These are phyloP conservation scores for Penicillium nucicola DNA, from an alignment of 495 filamentous ascomycete species.

Conservation along the genomic window DNA sequence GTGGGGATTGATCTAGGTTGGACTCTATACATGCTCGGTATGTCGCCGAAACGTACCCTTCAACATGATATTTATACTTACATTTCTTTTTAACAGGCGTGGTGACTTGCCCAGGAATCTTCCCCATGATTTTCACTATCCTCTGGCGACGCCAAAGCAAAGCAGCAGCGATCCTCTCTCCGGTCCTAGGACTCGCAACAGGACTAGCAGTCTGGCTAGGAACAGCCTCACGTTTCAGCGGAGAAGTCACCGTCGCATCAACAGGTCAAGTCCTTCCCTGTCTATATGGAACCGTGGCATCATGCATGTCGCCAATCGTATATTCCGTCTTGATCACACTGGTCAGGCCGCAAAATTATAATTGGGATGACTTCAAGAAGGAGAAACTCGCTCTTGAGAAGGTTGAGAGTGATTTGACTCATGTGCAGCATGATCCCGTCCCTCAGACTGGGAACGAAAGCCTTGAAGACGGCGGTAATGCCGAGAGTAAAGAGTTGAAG, in stretches of 20 bases:
- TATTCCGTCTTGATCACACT: slow-evolving; percentile 36
- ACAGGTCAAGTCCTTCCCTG: slow-evolving; percentile 43
- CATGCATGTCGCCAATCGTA: slow-evolving; percentile 31
- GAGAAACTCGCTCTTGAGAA: slow-evolving; percentile 32
- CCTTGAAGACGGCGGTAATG: slow-evolving; percentile 9
- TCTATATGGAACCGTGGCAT: slow-evolving; percentile 43
- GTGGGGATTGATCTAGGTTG: slow-evolving; percentile 33
- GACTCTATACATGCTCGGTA: slow-evolving; percentile 41
- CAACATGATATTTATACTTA: too few species aligned
- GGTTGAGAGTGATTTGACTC: slow-evolving; percentile 24
- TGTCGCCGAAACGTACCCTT: too few species aligned
- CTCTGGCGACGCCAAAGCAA: slow-evolving; percentile 47
- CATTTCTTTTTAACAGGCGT: too few species aligned
- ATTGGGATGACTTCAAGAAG: slow-evolving; percentile 37
- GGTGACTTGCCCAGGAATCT: slow-evolving; percentile 43
- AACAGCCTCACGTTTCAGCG: slow-evolving; percentile 39
- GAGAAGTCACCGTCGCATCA: slow-evolving; percentile 43
- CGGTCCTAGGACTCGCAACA: slow-evolving; percentile 39
- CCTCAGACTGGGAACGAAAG: background rate
- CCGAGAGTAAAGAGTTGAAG: slow-evolving; percentile 29
- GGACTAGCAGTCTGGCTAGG: slow-evolving; percentile 48
- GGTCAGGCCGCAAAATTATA: slow-evolving; percentile 29
- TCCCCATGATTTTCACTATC: slow-evolving; percentile 50
- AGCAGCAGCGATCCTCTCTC: slow-evolving; percentile 40
- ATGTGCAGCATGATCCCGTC: slow-evolving; percentile 6